Conservation (phyloP, 495 filamentous ascomycete genomes). For the Opeltia flavorubescens region DNA sequence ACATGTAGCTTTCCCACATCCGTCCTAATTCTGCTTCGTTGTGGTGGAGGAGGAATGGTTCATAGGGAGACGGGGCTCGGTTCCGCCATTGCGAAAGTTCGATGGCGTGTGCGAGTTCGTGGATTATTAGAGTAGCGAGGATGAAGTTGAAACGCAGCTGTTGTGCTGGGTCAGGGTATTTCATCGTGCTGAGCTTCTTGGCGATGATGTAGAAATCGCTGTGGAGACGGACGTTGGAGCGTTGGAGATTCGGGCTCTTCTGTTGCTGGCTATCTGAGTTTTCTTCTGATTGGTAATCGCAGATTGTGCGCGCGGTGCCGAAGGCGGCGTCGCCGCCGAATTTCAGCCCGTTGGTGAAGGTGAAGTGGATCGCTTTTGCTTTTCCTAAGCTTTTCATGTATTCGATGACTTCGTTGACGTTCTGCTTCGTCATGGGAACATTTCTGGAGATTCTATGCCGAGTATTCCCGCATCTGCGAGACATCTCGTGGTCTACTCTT, state of each 20-base stretch:
- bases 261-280: not conserved
- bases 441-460: slow-evolving; percentile 14
- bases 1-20: slow-evolving; percentile 14
- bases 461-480: slow-evolving; percentile 3
- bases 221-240: slow-evolving; percentile 10
- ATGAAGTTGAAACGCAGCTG: slow-evolving; percentile 15
- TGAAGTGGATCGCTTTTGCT: slow-evolving; percentile 11
- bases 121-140: slow-evolving; percentile 13
- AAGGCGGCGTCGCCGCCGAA: slow-evolving; percentile 1
- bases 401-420: slow-evolving; percentile 7
- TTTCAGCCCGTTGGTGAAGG: slow-evolving; percentile 7
- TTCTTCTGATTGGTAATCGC: slow-evolving; percentile 9
- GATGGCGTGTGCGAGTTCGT: slow-evolving; percentile 16
- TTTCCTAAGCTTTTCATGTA: slow-evolving; percentile 10
- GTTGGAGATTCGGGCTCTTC: not conserved
- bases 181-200: slow-evolving; percentile 12
- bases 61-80: slow-evolving; percentile 8
- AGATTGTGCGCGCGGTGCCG: slow-evolving; percentile 9
- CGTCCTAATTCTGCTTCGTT: slow-evolving; percentile 10
- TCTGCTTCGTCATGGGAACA: slow-evolving; percentile 10
- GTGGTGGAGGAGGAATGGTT: slow-evolving; percentile 13
- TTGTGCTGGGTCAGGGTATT: slow-evolving; percentile 15
- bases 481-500: slow-evolving; percentile 12
- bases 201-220: slow-evolving; percentile 14
- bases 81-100: slow-evolving; percentile 9